Base-by-base conservation (phyloP, 2,329 filamentous ascomycete species). In the Elsinoe fawcettii region DNA sequence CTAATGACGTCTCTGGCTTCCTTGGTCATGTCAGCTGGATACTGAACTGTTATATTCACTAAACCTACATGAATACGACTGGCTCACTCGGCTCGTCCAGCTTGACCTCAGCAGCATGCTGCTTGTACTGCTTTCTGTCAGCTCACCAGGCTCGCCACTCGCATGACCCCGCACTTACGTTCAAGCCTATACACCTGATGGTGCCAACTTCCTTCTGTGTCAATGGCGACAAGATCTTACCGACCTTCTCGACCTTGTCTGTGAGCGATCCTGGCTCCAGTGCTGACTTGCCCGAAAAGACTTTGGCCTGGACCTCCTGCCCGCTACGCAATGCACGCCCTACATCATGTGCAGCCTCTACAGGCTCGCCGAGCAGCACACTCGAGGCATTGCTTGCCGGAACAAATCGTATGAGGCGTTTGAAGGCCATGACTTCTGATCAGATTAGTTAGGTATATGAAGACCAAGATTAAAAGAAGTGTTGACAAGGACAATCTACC, bases 211-310 rank as follows among this genome's bases (percentile, higher is more conserved):
- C 78, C 18, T 65, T 64, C 56, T 71, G 67, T 1, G 75, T 65
- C 20, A 81, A 61, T 6, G 79, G 79, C 2, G 80, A 80, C 39
- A 84, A 71, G 12, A 84, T 68, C 11, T 61, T 59, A 2, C 71
- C 72, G 60, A 80, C 73, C 36, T 69, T 67, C 65, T 76, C 75
- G 2, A 70, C 68, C 60, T 72, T 70, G 27, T 71, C 77, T 1
- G 81, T 83, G 11, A 72, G 71, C 20, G 71, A 67, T 2, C 82
- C 83, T 0, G 81, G 77, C 22, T 69, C 71, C 46, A 85, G 68
- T 1, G 83, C 78, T 1, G 83, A 85, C 1, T 70, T 72, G 16
- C 83, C 82, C 22, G 77, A 80, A 70, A 80, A 84, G 5, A 82
- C 73, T 39, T 74, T 73, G 46, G 82, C 80, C 25, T 74, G 64